A percentile compares a stretch with the other conserved stretches of the same genome.
These are phyloP conservation scores for Schizothecium vesticola DNA, from an alignment of 495 filamentous ascomycete species.

Conservation along the genomic window DNA sequence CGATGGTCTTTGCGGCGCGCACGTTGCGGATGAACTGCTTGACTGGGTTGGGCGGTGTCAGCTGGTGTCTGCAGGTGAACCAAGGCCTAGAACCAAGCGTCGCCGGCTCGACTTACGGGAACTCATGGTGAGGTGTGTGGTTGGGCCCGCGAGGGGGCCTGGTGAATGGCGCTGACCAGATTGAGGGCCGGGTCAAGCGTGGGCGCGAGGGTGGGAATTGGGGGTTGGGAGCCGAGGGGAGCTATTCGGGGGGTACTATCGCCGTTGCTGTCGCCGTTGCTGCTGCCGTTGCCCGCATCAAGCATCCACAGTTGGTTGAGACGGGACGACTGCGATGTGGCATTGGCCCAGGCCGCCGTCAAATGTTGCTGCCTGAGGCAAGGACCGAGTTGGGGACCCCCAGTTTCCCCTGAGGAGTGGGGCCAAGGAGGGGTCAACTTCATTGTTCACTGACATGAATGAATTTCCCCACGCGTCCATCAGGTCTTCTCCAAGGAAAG, in stretches of 20 bases:
- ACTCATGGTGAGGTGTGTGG: conserved; percentile 37
- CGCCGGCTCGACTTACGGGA: conserved; percentile 33
- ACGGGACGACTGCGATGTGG: neutral
- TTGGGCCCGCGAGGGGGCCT: conserved; percentile 40
- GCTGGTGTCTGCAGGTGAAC: neutral
- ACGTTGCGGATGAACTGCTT: conserved; percentile 99
- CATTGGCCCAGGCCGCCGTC: conserved; percentile 1
- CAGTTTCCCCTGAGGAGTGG: neutral
- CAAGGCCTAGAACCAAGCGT: neutral
- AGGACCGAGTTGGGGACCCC: neutral
- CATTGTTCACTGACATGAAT: neutral
- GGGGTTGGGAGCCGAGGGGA: neutral
- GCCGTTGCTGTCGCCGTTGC: neutral
- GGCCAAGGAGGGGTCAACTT: neutral
- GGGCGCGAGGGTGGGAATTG: neutral
- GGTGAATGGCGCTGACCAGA: conserved; percentile 33
- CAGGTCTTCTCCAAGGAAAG: too few species aligned
- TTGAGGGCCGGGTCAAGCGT: conserved; percentile 25
- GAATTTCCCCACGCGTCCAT: too few species aligned
- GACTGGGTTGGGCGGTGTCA: conserved; percentile 49
- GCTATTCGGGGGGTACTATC: neutral
- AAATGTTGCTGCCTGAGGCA: neutral
- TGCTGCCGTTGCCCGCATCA: neutral
- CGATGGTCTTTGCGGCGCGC: conserved; percentile 95
- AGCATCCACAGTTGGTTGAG: neutral